Conservation (phyloP, 2,329 filamentous ascomycete species). For the Tolypocladium nubicola region DNA sequence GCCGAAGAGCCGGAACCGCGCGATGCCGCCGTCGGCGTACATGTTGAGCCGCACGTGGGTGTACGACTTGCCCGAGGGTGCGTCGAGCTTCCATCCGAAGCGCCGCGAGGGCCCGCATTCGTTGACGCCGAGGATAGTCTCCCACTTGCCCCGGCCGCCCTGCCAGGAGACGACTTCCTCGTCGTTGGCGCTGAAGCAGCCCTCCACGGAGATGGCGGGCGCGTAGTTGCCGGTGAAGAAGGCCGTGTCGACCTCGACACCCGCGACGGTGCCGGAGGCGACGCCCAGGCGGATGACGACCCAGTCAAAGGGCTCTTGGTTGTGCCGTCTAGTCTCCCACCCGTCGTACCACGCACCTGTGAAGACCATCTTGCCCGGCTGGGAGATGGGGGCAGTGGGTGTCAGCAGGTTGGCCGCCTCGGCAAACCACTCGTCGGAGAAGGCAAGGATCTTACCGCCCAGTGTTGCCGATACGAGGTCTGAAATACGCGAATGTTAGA, state of each 20-base stretch:
- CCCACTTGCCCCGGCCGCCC: constrained; percentile 52
- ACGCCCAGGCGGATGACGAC: constrained; percentile 56
- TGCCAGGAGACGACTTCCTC: constrained; percentile 54
- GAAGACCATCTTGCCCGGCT: constrained; percentile 58
- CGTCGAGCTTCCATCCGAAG: constrained; percentile 60
- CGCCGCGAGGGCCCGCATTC: constrained; percentile 65
- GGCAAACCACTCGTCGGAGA: constrained; percentile 60
- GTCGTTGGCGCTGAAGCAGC: constrained; percentile 56
- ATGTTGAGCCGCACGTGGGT: constrained; percentile 74
- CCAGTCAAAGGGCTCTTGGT: constrained; percentile 54
- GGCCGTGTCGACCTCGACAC: constrained; percentile 70
- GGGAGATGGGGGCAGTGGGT: constrained; percentile 50
- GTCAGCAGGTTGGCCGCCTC: constrained; percentile 54
- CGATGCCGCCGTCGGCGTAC: constrained; percentile 80
- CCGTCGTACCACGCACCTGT: constrained; percentile 63
- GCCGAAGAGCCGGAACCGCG: constrained; percentile 68
- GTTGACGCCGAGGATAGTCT: constrained; percentile 57
- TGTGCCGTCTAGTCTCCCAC: constrained; percentile 60
- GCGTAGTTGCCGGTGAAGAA: constrained; percentile 79
- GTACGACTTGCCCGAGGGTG: constrained; percentile 53
- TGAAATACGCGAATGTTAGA: constrained; percentile 14
- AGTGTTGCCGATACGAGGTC: constrained; percentile 51
- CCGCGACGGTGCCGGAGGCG: constrained; percentile 60
- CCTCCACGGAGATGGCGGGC: constrained; percentile 68
- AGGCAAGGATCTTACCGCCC: constrained; percentile 53